Evolutionary conservation across 2,329 filamentous ascomycete species (phyloP).

Genomic region (Aspergillus sergii): DNA sequence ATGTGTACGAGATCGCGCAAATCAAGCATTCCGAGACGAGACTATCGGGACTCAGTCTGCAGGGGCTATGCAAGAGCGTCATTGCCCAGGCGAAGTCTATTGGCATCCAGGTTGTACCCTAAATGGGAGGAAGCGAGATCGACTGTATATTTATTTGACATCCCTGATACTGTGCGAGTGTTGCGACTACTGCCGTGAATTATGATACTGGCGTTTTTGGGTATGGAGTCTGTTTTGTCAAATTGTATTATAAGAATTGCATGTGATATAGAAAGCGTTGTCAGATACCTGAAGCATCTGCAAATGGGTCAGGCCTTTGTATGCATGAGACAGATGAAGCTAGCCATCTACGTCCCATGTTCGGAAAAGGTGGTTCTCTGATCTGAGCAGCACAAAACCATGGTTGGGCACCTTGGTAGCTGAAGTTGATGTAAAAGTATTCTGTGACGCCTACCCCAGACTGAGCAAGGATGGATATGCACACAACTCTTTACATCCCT

Average conservation of each 20-base stretch:
- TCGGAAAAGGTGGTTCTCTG: background rate
- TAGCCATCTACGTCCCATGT: background rate
- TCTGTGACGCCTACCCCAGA: background rate
- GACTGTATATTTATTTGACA: slow-evolving; percentile 14
- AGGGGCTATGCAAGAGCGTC: slow-evolving; percentile 72
- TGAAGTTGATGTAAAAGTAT: background rate
- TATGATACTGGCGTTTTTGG: slow-evolving; percentile 29
- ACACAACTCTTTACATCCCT: background rate
- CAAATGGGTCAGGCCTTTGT: background rate
- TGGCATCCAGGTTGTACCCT: slow-evolving; percentile 72
- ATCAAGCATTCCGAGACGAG: slow-evolving; percentile 84
- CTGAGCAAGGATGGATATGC: background rate
- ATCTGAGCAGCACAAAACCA: background rate
- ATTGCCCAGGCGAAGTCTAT: slow-evolving; percentile 76
- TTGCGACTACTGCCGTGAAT: slow-evolving; percentile 16
- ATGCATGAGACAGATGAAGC: background rate
- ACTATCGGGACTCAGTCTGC: slow-evolving; percentile 69
- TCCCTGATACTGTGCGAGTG: slow-evolving; percentile 17
- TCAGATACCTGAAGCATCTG: slow-evolving; percentile 19
- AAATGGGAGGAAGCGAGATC: slow-evolving; percentile 17
- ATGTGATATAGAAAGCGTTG: slow-evolving; percentile 29
- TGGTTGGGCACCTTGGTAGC: background rate
- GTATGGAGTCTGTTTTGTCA: slow-evolving; percentile 24
- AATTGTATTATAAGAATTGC: slow-evolving; percentile 30
- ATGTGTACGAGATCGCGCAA: slow-evolving; percentile 96